phyloP scores from a whole-genome alignment of 108 stramenopile species.

The Skeletonema potamos region DNA sequence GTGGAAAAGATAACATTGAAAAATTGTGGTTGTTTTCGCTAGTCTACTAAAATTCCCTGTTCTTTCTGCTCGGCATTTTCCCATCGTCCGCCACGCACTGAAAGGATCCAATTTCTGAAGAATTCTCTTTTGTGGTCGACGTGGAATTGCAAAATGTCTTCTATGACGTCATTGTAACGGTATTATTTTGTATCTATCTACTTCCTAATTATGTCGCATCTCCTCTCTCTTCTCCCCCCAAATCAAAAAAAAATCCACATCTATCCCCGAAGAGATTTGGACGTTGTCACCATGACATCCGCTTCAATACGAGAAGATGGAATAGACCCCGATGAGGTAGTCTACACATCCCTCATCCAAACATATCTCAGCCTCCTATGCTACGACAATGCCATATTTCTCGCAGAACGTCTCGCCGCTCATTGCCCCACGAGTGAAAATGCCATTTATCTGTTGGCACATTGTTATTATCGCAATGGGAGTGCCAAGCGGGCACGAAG shows the following conservation, averaged over 20 bases:
- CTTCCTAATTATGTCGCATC: too few species aligned
- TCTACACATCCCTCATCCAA: constrained; percentile 77
- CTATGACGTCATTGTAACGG: background rate
- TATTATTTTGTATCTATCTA: too few species aligned
- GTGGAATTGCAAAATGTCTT: background rate
- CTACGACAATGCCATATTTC: constrained; percentile 80
- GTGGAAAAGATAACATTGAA: background rate
- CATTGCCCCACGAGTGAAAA: constrained; percentile 44
- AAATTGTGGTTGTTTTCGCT: background rate
- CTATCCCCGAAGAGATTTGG: too few species aligned
- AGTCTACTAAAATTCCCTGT: background rate
- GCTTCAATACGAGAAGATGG: background rate
- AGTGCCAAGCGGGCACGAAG: constrained; percentile 53
- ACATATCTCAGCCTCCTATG: constrained; percentile 71
- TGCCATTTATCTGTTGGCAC: constrained; percentile 67
- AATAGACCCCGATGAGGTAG: constrained; percentile 30
- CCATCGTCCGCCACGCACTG: background rate
- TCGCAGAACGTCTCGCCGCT: constrained; percentile 79
- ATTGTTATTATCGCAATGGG: constrained; percentile 76
- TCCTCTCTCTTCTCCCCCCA: too few species aligned
- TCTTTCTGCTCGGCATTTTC: background rate
- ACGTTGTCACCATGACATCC: background rate
- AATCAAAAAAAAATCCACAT: too few species aligned
- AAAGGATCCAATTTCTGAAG: too few species aligned
- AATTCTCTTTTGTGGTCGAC: too few species aligned